These are phyloP conservation scores for Steccherinum ochraceum DNA, from an alignment of 768 basidiomycete genomes.

Conservation along the genomic window DNA sequence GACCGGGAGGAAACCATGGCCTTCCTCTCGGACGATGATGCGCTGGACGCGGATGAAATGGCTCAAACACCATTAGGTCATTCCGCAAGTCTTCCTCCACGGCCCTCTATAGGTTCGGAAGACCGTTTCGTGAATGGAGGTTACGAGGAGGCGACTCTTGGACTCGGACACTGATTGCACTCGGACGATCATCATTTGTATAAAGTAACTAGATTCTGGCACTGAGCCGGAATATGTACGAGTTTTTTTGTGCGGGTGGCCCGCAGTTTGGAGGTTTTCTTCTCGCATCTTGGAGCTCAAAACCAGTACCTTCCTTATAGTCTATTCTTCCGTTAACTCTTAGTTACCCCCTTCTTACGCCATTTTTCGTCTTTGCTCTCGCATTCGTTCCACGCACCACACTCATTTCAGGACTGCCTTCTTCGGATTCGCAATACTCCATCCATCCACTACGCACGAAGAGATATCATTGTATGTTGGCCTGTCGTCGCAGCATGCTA, in stretches of 20 bases:
- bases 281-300: background rate
- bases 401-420: too few species aligned
- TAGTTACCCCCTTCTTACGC: too few species aligned
- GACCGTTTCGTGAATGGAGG: background rate
- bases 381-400: background rate
- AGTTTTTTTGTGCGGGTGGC: background rate
- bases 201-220: background rate
- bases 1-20: conserved; percentile 46
- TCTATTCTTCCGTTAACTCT: too few species aligned
- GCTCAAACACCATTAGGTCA: background rate
- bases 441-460: too few species aligned
- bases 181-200: background rate
- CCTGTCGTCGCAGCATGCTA: too few species aligned
- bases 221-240: background rate
- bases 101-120: background rate
- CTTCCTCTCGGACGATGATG: conserved; percentile 37
- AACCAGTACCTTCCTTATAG: background rate
- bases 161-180: background rate
- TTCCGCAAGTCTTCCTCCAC: background rate
- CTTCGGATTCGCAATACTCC: too few species aligned
- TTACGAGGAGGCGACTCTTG: background rate
- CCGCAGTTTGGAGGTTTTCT: background rate
- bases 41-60: conserved; percentile 11
- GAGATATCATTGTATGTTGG: too few species aligned
- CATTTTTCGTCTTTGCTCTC: background rate